phyloP scores from a whole-genome alignment of 1,139 yeast genomes.

The Spathaspora jeffriesii region DNA sequence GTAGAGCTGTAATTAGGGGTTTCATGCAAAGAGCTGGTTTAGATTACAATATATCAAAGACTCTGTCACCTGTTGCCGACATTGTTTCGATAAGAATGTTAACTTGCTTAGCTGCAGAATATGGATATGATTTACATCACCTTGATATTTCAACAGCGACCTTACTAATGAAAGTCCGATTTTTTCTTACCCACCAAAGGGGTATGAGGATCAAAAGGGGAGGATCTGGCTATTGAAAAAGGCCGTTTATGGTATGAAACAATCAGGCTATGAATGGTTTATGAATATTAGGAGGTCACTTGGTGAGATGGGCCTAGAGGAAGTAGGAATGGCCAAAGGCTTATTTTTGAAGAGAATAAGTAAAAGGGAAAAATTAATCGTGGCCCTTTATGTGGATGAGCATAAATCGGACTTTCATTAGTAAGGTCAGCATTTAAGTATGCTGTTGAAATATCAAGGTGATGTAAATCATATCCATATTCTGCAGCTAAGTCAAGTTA shows the following conservation, averaged over 20 bases:
- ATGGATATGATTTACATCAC: neutral
- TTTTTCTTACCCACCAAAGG: constrained; percentile 4
- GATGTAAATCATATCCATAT: neutral
- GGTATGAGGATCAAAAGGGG: neutral
- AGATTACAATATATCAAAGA: neutral
- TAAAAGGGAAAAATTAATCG: neutral
- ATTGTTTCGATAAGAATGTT: neutral
- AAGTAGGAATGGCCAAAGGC: neutral
- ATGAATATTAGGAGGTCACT: neutral
- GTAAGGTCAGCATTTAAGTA: too few species aligned
- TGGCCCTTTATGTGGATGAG: constrained; percentile 7
- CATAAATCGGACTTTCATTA: neutral
- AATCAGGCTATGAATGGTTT: constrained; percentile 8
- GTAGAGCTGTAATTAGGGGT: neutral
- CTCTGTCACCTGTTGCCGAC: neutral
- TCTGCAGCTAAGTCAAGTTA: neutral
- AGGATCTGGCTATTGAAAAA: constrained; percentile 6
- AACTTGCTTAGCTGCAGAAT: neutral
- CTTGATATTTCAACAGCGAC: neutral
- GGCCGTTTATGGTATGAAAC: constrained; percentile 9
- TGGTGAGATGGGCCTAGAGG: neutral
- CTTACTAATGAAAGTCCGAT: neutral
- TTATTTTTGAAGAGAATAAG: neutral
- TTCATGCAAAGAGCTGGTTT: neutral
- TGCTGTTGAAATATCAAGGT: neutral